Percentiles rank a stretch among this genome's conserved stretches.
Conservation (phyloP, 192 early-diverging fungal genomes). For the Cladochytrium replicatum region DNA sequence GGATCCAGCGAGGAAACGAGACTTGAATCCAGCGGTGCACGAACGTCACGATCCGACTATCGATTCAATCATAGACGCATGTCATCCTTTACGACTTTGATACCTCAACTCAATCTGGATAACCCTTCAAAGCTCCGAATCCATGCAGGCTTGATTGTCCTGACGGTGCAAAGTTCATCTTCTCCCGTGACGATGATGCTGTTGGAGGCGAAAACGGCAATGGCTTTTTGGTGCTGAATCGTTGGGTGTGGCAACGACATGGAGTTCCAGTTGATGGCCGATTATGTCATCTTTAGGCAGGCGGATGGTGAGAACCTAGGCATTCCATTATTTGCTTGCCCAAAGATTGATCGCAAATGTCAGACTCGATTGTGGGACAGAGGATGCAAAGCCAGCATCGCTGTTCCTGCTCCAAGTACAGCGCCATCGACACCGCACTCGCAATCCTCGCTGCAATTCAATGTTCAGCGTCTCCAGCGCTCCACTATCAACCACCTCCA, state of each 20-base stretch:
- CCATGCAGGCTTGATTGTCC: too few species aligned
- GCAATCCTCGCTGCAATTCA: too few species aligned
- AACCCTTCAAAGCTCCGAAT: too few species aligned
- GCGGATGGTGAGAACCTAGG: slow-evolving; percentile 37
- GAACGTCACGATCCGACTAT: slow-evolving; percentile 72
- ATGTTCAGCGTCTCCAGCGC: too few species aligned
- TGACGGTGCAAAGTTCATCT: slow-evolving; percentile 86
- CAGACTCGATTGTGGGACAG: slow-evolving; percentile 57
- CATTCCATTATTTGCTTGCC: background rate
- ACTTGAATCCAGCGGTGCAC: slow-evolving; percentile 76
- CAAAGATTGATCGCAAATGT: background rate
- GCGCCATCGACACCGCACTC: too few species aligned
- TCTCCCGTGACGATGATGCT: slow-evolving; percentile 48
- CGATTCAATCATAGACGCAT: slow-evolving; percentile 70
- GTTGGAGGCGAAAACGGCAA: too few species aligned
- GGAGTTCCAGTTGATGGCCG: slow-evolving; percentile 66
- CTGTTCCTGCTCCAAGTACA: too few species aligned
- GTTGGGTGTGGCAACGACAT: slow-evolving; percentile 68
- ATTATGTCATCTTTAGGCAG: slow-evolving; percentile 80
- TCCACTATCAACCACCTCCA: too few species aligned
- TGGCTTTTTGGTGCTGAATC: slow-evolving; percentile 84
- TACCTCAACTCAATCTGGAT: slow-evolving; percentile 64
- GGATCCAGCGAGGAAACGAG: too few species aligned
- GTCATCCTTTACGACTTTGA: slow-evolving; percentile 88
- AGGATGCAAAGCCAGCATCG: too few species aligned